Conservation (phyloP, 2,329 filamentous ascomycete species). For the Colletotrichum viniferum region DNA sequence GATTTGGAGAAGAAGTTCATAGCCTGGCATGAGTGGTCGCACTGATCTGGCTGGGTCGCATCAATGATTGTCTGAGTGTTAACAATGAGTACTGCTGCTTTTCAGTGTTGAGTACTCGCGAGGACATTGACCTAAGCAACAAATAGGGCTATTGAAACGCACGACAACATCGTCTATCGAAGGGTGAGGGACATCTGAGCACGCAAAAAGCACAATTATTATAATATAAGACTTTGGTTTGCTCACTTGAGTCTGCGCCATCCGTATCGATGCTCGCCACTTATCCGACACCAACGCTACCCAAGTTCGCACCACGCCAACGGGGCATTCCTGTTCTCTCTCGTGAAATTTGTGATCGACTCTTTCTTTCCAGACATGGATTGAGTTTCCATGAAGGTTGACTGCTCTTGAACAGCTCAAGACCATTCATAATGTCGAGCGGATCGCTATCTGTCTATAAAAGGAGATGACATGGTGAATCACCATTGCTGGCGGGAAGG, state of each 20-base stretch:
- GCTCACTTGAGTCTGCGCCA: background rate
- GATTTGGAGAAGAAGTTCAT: background rate
- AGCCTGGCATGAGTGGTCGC: background rate
- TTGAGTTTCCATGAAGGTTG: background rate
- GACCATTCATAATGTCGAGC: background rate
- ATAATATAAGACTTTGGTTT: background rate
- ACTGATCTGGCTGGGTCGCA: background rate
- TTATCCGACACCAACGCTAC: background rate
- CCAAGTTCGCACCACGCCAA: background rate
- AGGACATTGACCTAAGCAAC: background rate
- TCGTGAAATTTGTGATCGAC: background rate
- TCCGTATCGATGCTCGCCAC: background rate
- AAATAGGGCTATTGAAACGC: background rate
- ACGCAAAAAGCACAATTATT: background rate
- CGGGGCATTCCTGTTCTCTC: background rate
- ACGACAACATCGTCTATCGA: background rate
- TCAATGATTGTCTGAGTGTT: background rate
- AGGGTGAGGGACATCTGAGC: background rate
- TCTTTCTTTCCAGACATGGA: background rate
- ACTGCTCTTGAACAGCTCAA: background rate
- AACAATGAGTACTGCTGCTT: background rate
- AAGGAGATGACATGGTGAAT: background rate
- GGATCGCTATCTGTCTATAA: background rate
- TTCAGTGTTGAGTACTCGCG: background rate
- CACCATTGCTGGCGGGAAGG: background rate